Evolutionary conservation across 306 rosid species (phyloP).

Genomic region (Ormosia emarginata): DNA sequence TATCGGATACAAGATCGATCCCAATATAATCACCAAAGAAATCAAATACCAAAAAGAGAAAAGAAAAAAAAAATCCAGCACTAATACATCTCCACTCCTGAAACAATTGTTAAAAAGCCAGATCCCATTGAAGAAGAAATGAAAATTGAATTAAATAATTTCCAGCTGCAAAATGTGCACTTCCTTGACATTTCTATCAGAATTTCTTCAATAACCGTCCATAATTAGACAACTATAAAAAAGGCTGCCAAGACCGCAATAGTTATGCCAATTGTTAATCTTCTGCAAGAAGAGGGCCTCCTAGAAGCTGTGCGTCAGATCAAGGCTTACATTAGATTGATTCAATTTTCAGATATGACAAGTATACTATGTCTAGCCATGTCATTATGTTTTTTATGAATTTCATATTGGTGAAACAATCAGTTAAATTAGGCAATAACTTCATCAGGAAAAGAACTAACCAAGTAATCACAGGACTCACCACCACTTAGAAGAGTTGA

Average conservation of each 20-base stretch:
- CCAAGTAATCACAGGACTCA: not conserved
- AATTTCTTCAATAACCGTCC: not conserved
- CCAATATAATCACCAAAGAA: not conserved
- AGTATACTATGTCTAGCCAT: not conserved
- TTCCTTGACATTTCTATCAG: not conserved
- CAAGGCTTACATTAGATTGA: not conserved
- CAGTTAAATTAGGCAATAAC: not conserved
- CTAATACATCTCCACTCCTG: not conserved
- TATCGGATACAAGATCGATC: not conserved
- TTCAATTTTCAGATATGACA: not conserved
- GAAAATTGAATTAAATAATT: slow-evolving; percentile 23
- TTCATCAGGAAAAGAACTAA: not conserved
- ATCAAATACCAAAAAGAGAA: not conserved
- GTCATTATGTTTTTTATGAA: not conserved
- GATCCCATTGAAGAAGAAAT: not conserved
- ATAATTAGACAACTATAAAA: not conserved
- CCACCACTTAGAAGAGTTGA: slow-evolving; percentile 45
- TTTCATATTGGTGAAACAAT: not conserved
- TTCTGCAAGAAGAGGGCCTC: slow-evolving; percentile 15
- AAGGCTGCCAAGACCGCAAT: slow-evolving; percentile 9
- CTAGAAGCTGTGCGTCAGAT: slow-evolving; percentile 27
- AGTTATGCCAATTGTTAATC: not conserved
- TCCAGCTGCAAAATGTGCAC: not conserved
- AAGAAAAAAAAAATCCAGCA: not conserved
- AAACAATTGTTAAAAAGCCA: not conserved